A percentile compares a stretch with the other conserved stretches of the same genome.
phyloP scores from a whole-genome alignment of 495 filamentous ascomycete genomes.

The Xylaria longipes region DNA sequence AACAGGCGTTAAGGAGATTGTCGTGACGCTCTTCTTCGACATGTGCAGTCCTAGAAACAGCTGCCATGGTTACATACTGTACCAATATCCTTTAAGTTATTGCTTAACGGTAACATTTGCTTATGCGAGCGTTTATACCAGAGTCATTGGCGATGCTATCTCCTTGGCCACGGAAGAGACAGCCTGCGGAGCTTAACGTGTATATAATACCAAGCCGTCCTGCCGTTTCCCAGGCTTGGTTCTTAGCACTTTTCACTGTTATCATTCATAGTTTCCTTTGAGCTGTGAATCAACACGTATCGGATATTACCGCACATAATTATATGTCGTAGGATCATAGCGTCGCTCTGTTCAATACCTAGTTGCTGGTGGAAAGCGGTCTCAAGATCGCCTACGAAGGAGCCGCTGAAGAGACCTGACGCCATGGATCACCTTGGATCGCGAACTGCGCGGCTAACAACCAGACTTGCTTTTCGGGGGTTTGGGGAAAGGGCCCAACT shows the following conservation, averaged over 20 bases:
- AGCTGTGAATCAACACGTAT: background rate
- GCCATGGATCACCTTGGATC: too few species aligned
- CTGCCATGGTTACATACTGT: background rate
- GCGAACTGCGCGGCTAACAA: too few species aligned
- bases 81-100: too few species aligned
- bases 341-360: background rate
- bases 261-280: background rate
- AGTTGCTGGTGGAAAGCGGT: background rate
- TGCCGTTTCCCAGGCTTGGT: background rate
- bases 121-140: background rate
- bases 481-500: too few species aligned
- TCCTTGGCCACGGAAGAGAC: background rate
- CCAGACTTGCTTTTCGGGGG: too few species aligned
- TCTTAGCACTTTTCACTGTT: background rate
- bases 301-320: background rate
- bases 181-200: too few species aligned
- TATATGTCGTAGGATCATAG: background rate
- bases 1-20: background rate
- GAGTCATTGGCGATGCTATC: background rate
- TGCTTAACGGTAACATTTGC: background rate
- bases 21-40: background rate
- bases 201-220: background rate
- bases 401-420: too few species aligned
- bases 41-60: background rate
- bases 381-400: too few species aligned